Conservation (phyloP, 2,329 filamentous ascomycete species). For the Trichoderma sp. region DNA sequence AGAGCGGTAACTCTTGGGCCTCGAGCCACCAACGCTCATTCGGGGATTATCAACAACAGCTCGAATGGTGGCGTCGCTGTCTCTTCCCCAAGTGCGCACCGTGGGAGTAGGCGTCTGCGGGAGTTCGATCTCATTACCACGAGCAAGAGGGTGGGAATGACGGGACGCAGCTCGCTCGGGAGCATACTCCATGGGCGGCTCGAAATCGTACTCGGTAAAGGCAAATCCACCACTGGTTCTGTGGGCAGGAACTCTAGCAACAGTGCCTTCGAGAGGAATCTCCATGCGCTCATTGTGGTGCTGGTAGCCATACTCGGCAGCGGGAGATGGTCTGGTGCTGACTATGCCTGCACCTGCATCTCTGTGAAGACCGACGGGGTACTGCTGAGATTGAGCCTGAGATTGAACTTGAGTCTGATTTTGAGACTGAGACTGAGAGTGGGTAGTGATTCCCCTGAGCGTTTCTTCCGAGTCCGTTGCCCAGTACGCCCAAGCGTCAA, state of each 20-base stretch:
- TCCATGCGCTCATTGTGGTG: background rate
- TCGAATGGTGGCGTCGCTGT: background rate
- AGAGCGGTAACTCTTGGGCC: background rate
- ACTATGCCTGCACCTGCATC: background rate
- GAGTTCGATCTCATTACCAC: background rate
- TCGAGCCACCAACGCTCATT: background rate
- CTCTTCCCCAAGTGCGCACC: conserved; percentile 3
- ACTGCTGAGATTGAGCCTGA: background rate
- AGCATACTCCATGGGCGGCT: background rate
- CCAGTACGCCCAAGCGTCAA: conserved; percentile 19
- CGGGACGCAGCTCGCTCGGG: background rate
- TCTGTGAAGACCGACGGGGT: background rate
- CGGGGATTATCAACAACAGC: background rate
- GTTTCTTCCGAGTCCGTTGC: conserved; percentile 16
- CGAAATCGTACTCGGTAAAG: background rate
- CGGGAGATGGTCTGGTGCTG: background rate
- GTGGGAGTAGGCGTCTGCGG: background rate
- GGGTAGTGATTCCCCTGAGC: background rate
- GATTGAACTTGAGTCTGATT: background rate
- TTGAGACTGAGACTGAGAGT: background rate
- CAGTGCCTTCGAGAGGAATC: background rate
- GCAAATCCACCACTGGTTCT: background rate
- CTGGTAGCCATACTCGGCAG: background rate
- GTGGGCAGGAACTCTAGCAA: background rate
- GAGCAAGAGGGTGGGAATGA: background rate